Evolutionary conservation across 345 rosid genomes (phyloP), one percentile per base, ranked within the genome.

Genomic region (Euphorbia pulcherrima): DNA sequence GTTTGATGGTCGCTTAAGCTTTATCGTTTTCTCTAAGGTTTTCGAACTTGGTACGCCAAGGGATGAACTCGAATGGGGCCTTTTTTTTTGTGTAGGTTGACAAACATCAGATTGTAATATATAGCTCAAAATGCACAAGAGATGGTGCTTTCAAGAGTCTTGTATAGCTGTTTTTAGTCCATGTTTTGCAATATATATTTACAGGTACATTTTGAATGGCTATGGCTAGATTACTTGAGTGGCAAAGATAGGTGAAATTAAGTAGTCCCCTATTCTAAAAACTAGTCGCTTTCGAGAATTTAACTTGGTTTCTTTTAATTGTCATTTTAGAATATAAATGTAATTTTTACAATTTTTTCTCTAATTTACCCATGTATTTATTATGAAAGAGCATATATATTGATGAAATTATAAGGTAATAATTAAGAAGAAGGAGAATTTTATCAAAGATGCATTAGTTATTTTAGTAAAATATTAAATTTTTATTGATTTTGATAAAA

Each of bases 21-120:
- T 50, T 54, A 70, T 77, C 72, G 55, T 52, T n/a, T n/a, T n/a
- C 66, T 70, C 59, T 65, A 62, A 67, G 64, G 67, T 70, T 72
- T 77, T 64, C 52, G 41, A 81, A 80, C 79, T 66, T 73, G 65
- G 74, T 69, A 64, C 61, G 68, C 78, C 58, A 72, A 75, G 81
- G 78, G 78, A 77, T 74, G 71, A 72, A 69, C 73, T 73, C 70
- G 67, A 74, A 72, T 72, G 76, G 72, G 69, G 26, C 24, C n/a
- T n/a, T n/a, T 76, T 73, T 78, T 33, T 85, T 67, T 72, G 89
- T 83, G 84, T 83, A 85, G 88, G 84, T 79, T 62, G 73, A 82
- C 68, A 72, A 76, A n/a, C n/a, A n/a, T n/a, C 82, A 80, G 83
- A 67, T 73, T 82, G 76, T 73, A 67, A 67, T 52, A 73, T 67